These are phyloP conservation scores for Cadophora sp. DNA, from an alignment of 2,329 filamentous ascomycete species.

Conservation along the genomic window DNA sequence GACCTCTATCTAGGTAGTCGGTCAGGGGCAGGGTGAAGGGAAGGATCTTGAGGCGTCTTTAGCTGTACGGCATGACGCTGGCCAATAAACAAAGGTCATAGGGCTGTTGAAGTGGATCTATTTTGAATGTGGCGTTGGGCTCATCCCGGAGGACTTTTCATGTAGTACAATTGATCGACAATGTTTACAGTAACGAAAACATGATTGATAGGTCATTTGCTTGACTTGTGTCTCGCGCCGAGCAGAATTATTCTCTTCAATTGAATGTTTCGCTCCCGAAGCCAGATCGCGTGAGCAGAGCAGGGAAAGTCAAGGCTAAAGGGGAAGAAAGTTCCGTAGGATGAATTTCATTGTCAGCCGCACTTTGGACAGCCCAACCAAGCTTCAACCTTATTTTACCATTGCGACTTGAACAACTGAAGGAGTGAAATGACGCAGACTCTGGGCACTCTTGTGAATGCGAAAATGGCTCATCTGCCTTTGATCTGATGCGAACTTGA, in stretches of 20 bases:
- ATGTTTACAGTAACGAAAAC: neutral
- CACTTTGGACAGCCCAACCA: neutral
- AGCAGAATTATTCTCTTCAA: neutral
- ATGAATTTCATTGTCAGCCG: conserved; percentile 2
- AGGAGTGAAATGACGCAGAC: neutral
- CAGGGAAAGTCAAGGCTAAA: conserved; percentile 3
- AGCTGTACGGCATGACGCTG: neutral
- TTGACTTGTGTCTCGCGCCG: neutral
- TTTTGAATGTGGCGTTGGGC: conserved; percentile 7
- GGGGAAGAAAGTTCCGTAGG: neutral
- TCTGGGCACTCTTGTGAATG: neutral
- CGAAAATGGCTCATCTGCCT: neutral
- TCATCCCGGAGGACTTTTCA: neutral
- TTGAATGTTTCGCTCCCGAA: neutral
- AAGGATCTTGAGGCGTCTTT: neutral
- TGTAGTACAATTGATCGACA: conserved; percentile 1
- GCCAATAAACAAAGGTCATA: neutral
- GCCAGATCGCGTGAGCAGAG: neutral
- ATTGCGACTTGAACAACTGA: no score
- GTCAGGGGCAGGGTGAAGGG: no score
- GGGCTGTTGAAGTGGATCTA: neutral
- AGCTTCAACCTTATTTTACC: neutral
- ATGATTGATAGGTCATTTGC: neutral
- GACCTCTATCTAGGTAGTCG: neutral
- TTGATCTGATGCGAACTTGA: neutral